These are phyloP conservation scores for Clohesyomyces aquaticus DNA, from an alignment of 495 filamentous ascomycete species.

Conservation along the genomic window DNA sequence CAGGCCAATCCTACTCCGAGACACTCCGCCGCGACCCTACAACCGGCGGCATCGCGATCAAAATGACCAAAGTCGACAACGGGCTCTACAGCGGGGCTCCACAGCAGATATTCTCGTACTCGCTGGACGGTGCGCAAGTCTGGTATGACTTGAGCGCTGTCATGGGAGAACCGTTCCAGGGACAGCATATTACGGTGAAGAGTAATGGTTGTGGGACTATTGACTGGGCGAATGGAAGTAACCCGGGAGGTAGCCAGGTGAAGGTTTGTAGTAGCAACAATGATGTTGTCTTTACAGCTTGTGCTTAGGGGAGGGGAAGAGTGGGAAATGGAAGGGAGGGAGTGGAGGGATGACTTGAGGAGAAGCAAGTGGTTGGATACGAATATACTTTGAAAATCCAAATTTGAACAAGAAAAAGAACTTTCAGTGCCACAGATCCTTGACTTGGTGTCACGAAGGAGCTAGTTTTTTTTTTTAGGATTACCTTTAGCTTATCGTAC, in stretches of 20 bases:
- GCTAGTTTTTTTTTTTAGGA: too few species aligned
- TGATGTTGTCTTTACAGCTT: constrained; percentile 31
- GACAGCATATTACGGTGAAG: constrained; percentile 49
- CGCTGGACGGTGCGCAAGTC: constrained; percentile 53
- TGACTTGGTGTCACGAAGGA: too few species aligned
- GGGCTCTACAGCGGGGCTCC: constrained; percentile 59
- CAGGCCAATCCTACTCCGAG: constrained; percentile 23
- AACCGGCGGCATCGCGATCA: constrained; percentile 60
- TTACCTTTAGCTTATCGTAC: too few species aligned
- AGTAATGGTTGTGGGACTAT: constrained; percentile 48
- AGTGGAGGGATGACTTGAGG: not conserved
- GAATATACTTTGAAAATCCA: too few species aligned
- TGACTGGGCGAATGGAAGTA: constrained; percentile 55
- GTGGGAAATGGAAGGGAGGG: not conserved
- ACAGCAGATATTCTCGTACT: constrained; percentile 60
- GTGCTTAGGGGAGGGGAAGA: constrained; percentile 9
- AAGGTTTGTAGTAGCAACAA: constrained; percentile 15
- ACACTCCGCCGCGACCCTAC: constrained; percentile 28
- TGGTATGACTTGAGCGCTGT: constrained; percentile 63
- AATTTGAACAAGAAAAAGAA: too few species aligned
- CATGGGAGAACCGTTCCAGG: constrained; percentile 61
- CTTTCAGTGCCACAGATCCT: too few species aligned
- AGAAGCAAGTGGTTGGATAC: too few species aligned
- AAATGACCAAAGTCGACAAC: constrained; percentile 56
- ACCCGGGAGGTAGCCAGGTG: constrained; percentile 56